A percentile compares a stretch with the other conserved stretches of the same genome.
Conservation (phyloP, 306 rosid genomes). For the Dicorynia guianensis region DNA sequence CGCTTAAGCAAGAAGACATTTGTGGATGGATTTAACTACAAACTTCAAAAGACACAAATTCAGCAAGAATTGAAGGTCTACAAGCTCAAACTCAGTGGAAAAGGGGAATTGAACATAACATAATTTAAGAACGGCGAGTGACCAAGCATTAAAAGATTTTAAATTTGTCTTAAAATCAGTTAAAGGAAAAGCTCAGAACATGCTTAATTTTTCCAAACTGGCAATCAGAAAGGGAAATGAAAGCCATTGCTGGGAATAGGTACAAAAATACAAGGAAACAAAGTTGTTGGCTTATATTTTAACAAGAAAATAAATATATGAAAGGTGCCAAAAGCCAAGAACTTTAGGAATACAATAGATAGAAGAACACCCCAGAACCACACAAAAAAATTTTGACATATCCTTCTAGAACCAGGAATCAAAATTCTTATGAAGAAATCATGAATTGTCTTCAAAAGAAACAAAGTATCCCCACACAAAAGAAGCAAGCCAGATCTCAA, state of each 20-base stretch:
- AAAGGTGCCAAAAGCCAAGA: conserved; percentile 56
- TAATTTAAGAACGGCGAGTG: no score
- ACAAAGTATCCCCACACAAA: conserved; percentile 35
- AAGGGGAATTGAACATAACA: neutral
- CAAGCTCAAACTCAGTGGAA: neutral
- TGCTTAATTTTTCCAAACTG: neutral
- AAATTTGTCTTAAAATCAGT: neutral
- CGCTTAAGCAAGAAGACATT: conserved; percentile 87
- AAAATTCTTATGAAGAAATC: neutral
- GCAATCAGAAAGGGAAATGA: conserved; percentile 2
- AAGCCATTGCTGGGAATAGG: neutral
- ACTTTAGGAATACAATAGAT: conserved; percentile 25
- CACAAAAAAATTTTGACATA: neutral
- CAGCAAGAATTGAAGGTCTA: neutral
- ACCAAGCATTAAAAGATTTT: neutral
- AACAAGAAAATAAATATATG: neutral
- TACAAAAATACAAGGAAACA: conserved; percentile 41
- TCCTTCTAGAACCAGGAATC: neutral
- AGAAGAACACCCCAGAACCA: conserved; percentile 30
- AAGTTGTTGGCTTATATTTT: conserved; percentile 8
- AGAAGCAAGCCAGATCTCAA: no score
- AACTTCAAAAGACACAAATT: neutral
- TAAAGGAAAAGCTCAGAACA: neutral
- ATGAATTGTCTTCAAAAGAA: neutral
- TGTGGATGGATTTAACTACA: conserved; percentile 1